Conservation (phyloP, 805 yeast species). For the Aciculoconidium aculeatum region DNA sequence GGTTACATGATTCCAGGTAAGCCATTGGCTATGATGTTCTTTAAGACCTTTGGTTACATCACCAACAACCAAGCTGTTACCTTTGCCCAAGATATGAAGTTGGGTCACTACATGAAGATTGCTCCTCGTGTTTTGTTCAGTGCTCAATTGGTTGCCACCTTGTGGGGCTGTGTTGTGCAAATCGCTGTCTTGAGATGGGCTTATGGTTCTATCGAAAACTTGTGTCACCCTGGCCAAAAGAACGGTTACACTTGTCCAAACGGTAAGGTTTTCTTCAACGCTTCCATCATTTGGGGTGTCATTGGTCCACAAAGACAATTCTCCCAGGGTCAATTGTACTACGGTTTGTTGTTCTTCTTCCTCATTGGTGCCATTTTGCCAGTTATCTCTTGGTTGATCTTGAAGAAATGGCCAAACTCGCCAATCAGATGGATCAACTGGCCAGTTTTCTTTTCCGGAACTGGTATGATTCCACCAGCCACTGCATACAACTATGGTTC, state of each 20-base stretch:
- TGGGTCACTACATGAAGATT: conserved; percentile 40
- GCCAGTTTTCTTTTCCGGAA: conserved; percentile 41
- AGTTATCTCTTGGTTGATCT: conserved; percentile 30
- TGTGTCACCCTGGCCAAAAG: conserved; percentile 26
- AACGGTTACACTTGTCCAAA: conserved; percentile 35
- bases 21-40: conserved; percentile 43
- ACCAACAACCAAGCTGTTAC: conserved; percentile 44
- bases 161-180: conserved; percentile 38
- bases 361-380: conserved; percentile 34
- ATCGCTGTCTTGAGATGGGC: conserved; percentile 39
- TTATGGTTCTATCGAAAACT: conserved; percentile 27
- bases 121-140: conserved; percentile 35
- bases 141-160: conserved; percentile 39
- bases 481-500: conserved; percentile 62
- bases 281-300: conserved; percentile 40
- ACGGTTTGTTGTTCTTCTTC: conserved; percentile 34
- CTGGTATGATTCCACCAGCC: conserved; percentile 69
- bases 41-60: conserved; percentile 44
- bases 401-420: conserved; percentile 38
- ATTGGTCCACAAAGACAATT: conserved; percentile 26
- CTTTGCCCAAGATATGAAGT: conserved; percentile 43
- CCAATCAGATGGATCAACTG: conserved; percentile 19
- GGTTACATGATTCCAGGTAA: conserved; percentile 45
- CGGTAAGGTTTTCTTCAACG: conserved; percentile 38
- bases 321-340: conserved; percentile 15